Evolutionary conservation across 345 rosid genomes (phyloP).

Genomic region (Boechera retrofracta): DNA sequence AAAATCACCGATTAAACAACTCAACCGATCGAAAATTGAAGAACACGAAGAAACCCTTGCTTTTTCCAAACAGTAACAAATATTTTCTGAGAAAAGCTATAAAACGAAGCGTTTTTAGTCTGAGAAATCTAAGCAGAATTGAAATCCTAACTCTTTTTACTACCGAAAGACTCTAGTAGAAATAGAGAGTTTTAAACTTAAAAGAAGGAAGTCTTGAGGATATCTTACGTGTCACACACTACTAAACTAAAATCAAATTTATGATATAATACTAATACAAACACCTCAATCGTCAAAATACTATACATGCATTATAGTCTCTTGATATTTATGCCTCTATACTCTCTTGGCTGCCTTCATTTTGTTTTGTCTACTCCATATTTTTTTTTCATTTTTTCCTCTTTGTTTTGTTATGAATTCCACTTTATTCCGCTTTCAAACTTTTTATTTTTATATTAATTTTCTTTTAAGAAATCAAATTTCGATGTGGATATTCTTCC

Average conservation of each 20-base stretch:
- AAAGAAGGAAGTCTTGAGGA: too few species aligned
- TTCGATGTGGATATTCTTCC: constrained; percentile 35
- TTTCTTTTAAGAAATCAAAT: neutral
- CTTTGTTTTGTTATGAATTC: constrained; percentile 40
- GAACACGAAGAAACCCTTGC: too few species aligned
- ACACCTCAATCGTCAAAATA: neutral
- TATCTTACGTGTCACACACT: neutral
- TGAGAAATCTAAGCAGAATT: too few species aligned
- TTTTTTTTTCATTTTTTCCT: constrained; percentile 19
- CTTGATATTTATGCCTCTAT: constrained; percentile 3
- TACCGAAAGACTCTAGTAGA: too few species aligned
- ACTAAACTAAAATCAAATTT: neutral
- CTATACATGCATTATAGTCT: neutral
- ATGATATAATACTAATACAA: neutral
- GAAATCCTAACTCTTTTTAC: too few species aligned
- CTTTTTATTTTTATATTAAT: constrained; percentile 20
- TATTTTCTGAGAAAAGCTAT: too few species aligned
- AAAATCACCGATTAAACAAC: too few species aligned
- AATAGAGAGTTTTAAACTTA: too few species aligned
- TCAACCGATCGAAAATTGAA: too few species aligned
- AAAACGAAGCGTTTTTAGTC: too few species aligned
- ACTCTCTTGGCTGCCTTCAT: constrained; percentile 39
- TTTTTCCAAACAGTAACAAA: too few species aligned
- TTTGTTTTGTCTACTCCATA: constrained; percentile 33
- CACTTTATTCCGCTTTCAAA: constrained; percentile 38